Conservation (phyloP, 73 alveolate species). For the Loxodes magnus region DNA sequence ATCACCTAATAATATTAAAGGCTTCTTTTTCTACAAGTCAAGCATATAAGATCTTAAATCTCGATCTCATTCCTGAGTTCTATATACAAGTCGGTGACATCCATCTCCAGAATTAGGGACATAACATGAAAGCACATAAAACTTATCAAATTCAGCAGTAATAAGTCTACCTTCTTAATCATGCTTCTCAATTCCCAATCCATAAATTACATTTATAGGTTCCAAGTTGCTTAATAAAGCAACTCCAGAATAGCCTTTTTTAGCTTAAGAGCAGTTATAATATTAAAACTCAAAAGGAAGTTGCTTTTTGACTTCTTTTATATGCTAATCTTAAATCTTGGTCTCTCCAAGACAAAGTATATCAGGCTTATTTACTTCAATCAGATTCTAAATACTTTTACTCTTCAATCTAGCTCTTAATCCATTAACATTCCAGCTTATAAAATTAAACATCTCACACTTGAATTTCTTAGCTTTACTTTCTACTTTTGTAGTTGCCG, state of each 20-base stretch:
- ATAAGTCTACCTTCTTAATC: constrained; percentile 88
- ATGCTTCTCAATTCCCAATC: constrained; percentile 62
- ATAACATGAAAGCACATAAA: constrained; percentile 74
- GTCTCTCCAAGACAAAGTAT: constrained; percentile 77
- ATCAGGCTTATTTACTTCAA: constrained; percentile 46
- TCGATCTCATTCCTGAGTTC: constrained; percentile 81
- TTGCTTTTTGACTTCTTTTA: background rate
- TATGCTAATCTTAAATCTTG: constrained; percentile 44
- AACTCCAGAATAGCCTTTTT: constrained; percentile 90
- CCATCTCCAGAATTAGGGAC: constrained; percentile 85
- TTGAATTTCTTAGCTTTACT: too few relatives aligned
- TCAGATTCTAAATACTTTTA: constrained; percentile 38
- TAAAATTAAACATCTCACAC: too few relatives aligned
- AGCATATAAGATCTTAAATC: constrained; percentile 56
- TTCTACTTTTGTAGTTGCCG: too few relatives aligned
- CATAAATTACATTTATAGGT: constrained; percentile 61
- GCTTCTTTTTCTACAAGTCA: constrained; percentile 38
- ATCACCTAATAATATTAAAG: constrained; percentile 65
- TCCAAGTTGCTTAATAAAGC: constrained; percentile 69
- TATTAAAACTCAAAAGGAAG: constrained; percentile 24
- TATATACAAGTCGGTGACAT: constrained; percentile 69
- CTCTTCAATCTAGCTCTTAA: constrained; percentile 67
- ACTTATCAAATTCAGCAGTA: constrained; percentile 81
- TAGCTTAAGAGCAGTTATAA: constrained; percentile 69
- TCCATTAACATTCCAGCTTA: constrained; percentile 90